Base-by-base conservation (phyloP, 2,329 filamentous ascomycete genomes). In the Cadophora gregata region DNA sequence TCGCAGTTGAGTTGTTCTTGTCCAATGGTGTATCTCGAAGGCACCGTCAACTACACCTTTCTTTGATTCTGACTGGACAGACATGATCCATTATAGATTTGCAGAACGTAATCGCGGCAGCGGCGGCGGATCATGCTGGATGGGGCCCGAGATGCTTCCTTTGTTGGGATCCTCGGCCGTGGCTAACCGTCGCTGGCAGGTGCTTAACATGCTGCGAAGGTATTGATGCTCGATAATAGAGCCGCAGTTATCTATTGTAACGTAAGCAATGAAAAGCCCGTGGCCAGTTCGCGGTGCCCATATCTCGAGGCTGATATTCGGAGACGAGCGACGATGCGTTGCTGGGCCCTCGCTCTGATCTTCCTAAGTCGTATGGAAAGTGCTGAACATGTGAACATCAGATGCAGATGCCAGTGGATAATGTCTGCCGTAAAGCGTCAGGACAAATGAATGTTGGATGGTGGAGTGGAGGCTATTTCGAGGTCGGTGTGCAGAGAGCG, bases 1-100 rank as follows among this genome's bases (percentile, higher is more conserved):
- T 58, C 53, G 53, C 53, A 58, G 10, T 38, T 38, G 31, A 58
- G n/a, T 58, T 58, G 31, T 38, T n/a, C 9, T 38, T 21, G 16
- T 38, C 53, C 31, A 38, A 42, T 58, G 51, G 33, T 31, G 5
- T 29, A 19, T 51, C 24, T 14, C 48, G n/a, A 51, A 29, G 25
- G 5, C 48, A 16, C 14, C 48, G 4, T 25, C 10, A 29, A 29
- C 48, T 51, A 24, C 25, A 14, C 25, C 12, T 27, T 16, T 51
- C 10, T 24, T 29, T 12, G 24, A 27, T 6, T 51, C 48, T 7
- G 24, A 51, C 25, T 51, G 47, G 21, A 24, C 47, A 50, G 47
- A 10, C 24, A 12, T 50, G 48, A 14, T 29, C 29, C 12, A 1
- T 51, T 7, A 7, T 29, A 4, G 25, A 51, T 19, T 4, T 25